phyloP scores from a whole-genome alignment of 306 rosid genomes.

The Amphicarpaea edgeworthii region DNA sequence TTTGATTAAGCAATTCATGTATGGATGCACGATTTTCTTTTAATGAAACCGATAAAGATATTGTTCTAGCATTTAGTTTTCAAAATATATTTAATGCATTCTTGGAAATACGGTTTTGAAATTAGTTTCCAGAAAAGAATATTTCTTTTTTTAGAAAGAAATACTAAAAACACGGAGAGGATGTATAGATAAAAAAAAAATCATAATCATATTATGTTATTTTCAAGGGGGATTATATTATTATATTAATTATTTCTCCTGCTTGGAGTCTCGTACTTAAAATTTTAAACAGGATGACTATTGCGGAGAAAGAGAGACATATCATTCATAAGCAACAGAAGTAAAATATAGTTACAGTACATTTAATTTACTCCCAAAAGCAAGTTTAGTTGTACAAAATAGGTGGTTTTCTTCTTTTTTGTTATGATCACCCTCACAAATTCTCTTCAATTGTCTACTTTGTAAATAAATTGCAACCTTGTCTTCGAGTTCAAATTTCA shows the following conservation, averaged over 20 bases:
- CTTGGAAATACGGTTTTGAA: neutral
- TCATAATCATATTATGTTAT: neutral
- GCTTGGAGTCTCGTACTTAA: neutral
- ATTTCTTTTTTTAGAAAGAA: too few species aligned
- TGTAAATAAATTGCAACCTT: constrained; percentile 17
- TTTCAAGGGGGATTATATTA: too few species aligned
- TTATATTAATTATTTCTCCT: too few species aligned
- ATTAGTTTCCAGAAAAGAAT: neutral
- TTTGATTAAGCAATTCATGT: neutral
- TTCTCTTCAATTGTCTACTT: neutral
- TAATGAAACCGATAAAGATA: neutral
- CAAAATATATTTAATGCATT: neutral
- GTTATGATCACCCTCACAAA: neutral
- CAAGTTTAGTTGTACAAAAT: constrained; percentile 18
- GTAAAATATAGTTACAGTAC: neutral
- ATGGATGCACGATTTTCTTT: neutral
- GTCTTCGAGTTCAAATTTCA: constrained; percentile 62
- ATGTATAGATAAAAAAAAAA: neutral
- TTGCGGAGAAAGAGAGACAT: neutral
- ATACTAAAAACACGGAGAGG: neutral
- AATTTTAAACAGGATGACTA: neutral
- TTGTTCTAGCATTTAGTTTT: neutral
- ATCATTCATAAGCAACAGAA: neutral
- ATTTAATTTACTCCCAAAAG: neutral
- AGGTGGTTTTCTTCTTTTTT: neutral